Percentiles rank a stretch among this genome's conserved stretches.
phyloP scores from a whole-genome alignment of 208 protist genomes.

The Trypanosomatidae sp. region DNA sequence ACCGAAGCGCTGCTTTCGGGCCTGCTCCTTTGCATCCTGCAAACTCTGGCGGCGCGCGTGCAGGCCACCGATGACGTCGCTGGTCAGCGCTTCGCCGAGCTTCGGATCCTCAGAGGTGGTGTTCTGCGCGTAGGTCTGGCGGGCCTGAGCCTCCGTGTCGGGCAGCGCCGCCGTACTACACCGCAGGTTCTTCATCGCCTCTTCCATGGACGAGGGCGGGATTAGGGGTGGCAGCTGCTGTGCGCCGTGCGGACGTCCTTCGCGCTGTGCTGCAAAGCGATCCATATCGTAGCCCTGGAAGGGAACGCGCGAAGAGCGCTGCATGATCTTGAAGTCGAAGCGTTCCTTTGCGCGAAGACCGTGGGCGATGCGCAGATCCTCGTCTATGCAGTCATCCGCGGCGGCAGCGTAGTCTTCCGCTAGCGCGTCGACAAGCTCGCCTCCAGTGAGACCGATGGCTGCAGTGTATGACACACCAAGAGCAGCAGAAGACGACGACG shows the following conservation, averaged over 20 bases:
- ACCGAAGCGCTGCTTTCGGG: conserved; percentile 78
- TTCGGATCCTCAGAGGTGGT: conserved; percentile 62
- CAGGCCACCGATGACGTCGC: conserved; percentile 42
- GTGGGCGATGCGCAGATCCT: conserved; percentile 69
- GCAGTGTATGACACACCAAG: conserved; percentile 24
- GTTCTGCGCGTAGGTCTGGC: conserved; percentile 57
- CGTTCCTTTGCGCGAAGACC: conserved; percentile 83
- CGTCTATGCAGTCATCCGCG: conserved; percentile 46
- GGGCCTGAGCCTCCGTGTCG: conserved; percentile 41
- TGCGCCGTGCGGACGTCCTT: conserved; percentile 69
- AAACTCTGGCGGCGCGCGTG: conserved; percentile 25
- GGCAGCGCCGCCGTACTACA: conserved; percentile 21
- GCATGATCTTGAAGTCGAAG: conserved; percentile 76
- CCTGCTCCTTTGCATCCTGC: conserved; percentile 32
- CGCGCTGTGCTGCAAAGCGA: conserved; percentile 67
- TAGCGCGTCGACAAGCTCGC: conserved; percentile 27
- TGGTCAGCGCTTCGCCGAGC: conserved; percentile 76
- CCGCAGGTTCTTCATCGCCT: conserved; percentile 71
- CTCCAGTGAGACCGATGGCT: conserved; percentile 18
- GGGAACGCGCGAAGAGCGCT: conserved; percentile 56
- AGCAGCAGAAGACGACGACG: conserved; percentile 5
- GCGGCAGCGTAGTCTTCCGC: conserved; percentile 2
- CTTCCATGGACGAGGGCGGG: conserved; percentile 65
- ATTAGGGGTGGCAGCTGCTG: conserved; percentile 59
- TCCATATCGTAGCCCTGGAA: conserved; percentile 91